Base-by-base conservation (phyloP, 2,329 filamentous ascomycete species). In the Laburnicola sp. region DNA sequence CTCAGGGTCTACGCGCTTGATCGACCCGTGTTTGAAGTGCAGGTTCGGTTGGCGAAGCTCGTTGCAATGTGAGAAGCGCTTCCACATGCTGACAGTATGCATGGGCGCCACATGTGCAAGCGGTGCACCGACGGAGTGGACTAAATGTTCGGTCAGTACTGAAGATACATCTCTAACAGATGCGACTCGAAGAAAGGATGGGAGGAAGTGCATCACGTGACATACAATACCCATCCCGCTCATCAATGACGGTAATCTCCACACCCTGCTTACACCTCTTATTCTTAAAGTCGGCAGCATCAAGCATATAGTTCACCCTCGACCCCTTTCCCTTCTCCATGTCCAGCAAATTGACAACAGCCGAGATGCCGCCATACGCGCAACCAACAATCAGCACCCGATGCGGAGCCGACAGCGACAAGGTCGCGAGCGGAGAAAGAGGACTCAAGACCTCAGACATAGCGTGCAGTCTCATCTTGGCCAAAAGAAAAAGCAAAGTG, bases 171-270 rank as follows among this genome's bases (percentile, higher is more conserved):
- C 11, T 41, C 45, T 65, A 59, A 57, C 57, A 43, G 59, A 60
- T 51, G 11, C 23, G 22, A 27, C 26, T 21, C 8, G 22, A 40
- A 22, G 4, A 53, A 48, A 53, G 48, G 56, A 43, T 22, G 45
- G 26, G 46, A 53, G 38, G 54, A 23, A 47, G 53, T 16, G 16
- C 16, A 16, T 16, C 16, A 42, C 5, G 27, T 10, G 37, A 58
- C 86, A 62, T 76, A 91, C 88, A 91, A 69, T 85, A 91, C n/a
- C 89, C 89, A 76, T 92, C 88, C n/a, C 87, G 78, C 70, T 91
- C 87, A 62, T 92, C 88, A 23, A 89, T 84, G 22, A 92, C 80
- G 22, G 86, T 91, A 44, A 92, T 85, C 32, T 90, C 81, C 10
- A 89, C 72, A 1, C 82, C 78, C 38, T 86, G 76, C 23, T 75